Evolutionary conservation across 768 basidiomycete species (phyloP).

Genomic region (Amanita rimosa): DNA sequence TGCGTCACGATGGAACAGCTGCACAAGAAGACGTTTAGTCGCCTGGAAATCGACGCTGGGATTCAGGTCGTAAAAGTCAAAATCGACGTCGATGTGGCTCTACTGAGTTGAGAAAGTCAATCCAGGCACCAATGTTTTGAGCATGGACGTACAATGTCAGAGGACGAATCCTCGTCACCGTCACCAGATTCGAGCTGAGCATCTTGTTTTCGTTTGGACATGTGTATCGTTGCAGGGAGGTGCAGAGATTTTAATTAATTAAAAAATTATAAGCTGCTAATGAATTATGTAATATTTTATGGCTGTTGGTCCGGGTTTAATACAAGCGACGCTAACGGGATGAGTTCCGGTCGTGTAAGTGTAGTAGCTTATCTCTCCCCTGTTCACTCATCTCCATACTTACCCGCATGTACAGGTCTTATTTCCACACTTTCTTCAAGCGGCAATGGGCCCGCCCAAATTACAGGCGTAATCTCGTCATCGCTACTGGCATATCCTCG

Average conservation of each 20-base stretch:
- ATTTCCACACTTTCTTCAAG: not conserved
- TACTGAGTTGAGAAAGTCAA: conserved; percentile 17
- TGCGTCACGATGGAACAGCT: conserved; percentile 69
- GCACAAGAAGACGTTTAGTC: conserved; percentile 58
- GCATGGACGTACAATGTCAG: conserved; percentile 16
- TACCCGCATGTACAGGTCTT: conserved; percentile 1
- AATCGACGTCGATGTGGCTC: conserved; percentile 76
- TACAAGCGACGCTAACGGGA: no score
- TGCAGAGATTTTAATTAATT: not conserved
- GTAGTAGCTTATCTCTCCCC: not conserved
- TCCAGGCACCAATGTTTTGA: not conserved
- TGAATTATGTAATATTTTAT: not conserved
- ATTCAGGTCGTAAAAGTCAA: conserved; percentile 89
- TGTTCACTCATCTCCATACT: conserved; percentile 2
- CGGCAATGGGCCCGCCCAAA: not conserved
- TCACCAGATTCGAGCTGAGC: conserved; percentile 19
- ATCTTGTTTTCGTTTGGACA: conserved; percentile 48
- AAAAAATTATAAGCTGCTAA: no score
- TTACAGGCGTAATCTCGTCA: not conserved
- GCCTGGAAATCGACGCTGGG: conserved; percentile 79
- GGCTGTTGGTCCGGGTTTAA: no score
- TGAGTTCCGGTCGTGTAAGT: not conserved
- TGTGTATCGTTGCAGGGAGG: conserved; percentile 10
- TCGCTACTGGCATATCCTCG: not conserved
- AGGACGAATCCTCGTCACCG: conserved; percentile 26